Evolutionary conservation across 2,329 filamentous ascomycete genomes (phyloP).

Genomic region (Colletotrichum agaves): DNA sequence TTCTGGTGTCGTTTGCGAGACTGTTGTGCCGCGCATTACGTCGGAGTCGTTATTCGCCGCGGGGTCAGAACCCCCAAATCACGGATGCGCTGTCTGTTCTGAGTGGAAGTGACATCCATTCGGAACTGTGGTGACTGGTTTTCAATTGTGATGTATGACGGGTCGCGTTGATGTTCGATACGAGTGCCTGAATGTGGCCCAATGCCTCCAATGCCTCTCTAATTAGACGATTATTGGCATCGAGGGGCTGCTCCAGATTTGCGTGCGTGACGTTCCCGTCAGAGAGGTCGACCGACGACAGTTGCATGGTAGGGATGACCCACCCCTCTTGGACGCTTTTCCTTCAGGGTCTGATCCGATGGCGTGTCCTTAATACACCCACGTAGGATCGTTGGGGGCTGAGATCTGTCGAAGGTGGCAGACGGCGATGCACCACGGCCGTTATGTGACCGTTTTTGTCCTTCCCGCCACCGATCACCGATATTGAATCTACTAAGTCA

Average conservation of each 20-base stretch:
- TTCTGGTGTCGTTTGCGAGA: conserved; percentile 11
- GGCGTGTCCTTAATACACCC: conserved; percentile 24
- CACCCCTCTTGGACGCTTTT: not conserved
- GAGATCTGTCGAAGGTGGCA: conserved; percentile 11
- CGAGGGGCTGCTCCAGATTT: not conserved
- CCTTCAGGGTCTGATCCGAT: conserved; percentile 26
- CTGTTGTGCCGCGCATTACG: conserved; percentile 11
- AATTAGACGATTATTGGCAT: not conserved
- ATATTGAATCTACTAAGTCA: conserved; percentile 16
- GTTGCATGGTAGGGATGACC: not conserved
- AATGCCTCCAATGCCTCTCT: not conserved
- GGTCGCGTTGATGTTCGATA: not conserved
- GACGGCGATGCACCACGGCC: conserved; percentile 8
- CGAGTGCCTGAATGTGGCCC: conserved; percentile 31
- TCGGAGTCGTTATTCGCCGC: not conserved
- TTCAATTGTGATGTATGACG: conserved; percentile 12
- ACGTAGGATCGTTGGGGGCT: conserved; percentile 33
- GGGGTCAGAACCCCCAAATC: not conserved
- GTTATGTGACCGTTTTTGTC: not conserved
- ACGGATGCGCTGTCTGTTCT: not conserved
- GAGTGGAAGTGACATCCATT: no score
- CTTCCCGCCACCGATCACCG: conserved; percentile 20
- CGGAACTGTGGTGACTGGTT: conserved; percentile 1
- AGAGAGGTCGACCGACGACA: no score
- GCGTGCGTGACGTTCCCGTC: not conserved